Evolutionary conservation across 2,329 filamentous ascomycete species (phyloP).

Genomic region (Diplodia intermedia): DNA sequence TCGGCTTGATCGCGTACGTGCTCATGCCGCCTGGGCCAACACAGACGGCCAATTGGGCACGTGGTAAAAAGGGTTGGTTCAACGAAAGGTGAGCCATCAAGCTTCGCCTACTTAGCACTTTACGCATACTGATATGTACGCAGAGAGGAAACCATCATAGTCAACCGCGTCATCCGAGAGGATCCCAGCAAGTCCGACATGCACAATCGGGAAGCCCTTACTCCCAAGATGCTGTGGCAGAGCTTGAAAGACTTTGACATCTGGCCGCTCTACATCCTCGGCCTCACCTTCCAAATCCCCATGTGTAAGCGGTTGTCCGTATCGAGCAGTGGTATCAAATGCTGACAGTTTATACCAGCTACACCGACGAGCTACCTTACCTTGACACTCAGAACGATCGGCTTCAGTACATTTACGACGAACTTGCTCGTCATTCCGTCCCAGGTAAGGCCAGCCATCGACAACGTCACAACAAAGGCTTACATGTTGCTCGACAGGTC

Average conservation of each 20-base stretch:
- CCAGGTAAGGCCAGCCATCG: slow-evolving; percentile 1
- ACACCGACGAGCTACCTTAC: slow-evolving; percentile 39
- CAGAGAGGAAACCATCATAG: slow-evolving; percentile 39
- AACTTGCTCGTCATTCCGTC: slow-evolving; percentile 36
- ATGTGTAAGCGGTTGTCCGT: slow-evolving; percentile 6
- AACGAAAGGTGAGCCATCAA: slow-evolving; percentile 10
- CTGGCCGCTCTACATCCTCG: slow-evolving; percentile 38
- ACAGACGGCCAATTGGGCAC: slow-evolving; percentile 42
- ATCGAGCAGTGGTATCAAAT: not conserved
- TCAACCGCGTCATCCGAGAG: slow-evolving; percentile 40
- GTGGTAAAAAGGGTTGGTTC: slow-evolving; percentile 46
- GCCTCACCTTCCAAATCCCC: slow-evolving; percentile 38
- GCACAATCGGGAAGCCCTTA: slow-evolving; percentile 41
- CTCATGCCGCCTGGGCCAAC: slow-evolving; percentile 39
- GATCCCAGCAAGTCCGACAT: slow-evolving; percentile 39
- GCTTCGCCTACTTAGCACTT: not conserved
- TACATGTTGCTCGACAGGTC: not conserved
- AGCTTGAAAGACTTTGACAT: slow-evolving; percentile 39
- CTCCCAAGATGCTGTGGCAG: slow-evolving; percentile 37
- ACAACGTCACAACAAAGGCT: not conserved
- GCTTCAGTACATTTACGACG: slow-evolving; percentile 39
- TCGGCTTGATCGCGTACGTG: slow-evolving; percentile 37
- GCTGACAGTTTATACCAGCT: not conserved
- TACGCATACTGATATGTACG: not conserved
- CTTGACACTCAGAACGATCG: slow-evolving; percentile 36